A percentile compares a stretch with the other conserved stretches of the same genome.
Conservation (phyloP, 83 land plant genomes). For the Isoetes engelmannii region DNA sequence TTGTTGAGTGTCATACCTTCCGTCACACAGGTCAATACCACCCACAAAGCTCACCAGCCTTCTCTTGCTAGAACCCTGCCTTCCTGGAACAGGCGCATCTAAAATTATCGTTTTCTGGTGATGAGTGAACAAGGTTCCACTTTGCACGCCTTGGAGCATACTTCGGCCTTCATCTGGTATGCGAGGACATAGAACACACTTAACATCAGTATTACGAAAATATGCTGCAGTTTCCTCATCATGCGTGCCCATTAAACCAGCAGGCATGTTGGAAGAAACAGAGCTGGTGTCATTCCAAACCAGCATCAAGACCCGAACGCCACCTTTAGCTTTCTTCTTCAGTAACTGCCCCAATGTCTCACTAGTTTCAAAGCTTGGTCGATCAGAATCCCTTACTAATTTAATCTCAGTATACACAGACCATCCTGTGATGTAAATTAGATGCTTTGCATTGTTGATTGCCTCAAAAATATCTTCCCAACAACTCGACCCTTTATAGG, state of each 20-base stretch:
- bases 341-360: constrained; percentile 47
- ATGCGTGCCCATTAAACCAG: constrained; percentile 70
- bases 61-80: not conserved
- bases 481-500: too few relatives aligned
- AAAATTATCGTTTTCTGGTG: constrained; percentile 61
- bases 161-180: constrained; percentile 39
- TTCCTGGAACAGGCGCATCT: constrained; percentile 30
- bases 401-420: constrained; percentile 41
- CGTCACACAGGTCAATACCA: constrained; percentile 73
- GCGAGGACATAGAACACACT: constrained; percentile 55
- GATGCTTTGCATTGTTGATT: constrained; percentile 34
- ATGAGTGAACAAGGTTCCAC: constrained; percentile 58
- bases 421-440: constrained; percentile 50
- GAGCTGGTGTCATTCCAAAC: constrained; percentile 80
- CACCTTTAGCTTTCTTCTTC: constrained; percentile 27
- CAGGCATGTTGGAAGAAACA: constrained; percentile 23
- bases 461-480: constrained; percentile 55
- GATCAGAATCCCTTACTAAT: constrained; percentile 33
- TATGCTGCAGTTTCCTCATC: constrained; percentile 50
- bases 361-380: constrained; percentile 27
- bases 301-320: constrained; percentile 47
- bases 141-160: constrained; percentile 34
- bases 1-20: constrained; percentile 54
- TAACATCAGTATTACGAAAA: constrained; percentile 43
- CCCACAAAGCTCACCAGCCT: constrained; percentile 56